Evolutionary conservation across 2,329 filamentous ascomycete species (phyloP).

Genomic region (Paradendryphiella salina): DNA sequence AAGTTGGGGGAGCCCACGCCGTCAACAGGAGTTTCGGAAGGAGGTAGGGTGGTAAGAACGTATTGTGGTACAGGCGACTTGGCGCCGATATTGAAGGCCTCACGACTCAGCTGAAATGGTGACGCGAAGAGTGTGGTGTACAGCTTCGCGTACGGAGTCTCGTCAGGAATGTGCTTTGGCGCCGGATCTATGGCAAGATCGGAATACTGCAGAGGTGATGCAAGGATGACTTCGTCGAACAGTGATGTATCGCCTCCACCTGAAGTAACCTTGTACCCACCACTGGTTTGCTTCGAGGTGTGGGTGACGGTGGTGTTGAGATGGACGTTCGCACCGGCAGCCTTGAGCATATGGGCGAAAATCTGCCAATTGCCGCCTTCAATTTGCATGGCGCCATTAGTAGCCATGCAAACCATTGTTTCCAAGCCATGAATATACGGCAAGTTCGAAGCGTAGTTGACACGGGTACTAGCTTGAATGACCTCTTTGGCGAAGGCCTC

Average conservation of each 20-base stretch:
- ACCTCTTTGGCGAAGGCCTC: constrained; percentile 74
- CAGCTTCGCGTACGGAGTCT: constrained; percentile 81
- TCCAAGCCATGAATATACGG: constrained; percentile 85
- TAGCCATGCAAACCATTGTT: constrained; percentile 89
- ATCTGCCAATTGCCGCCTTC: constrained; percentile 92
- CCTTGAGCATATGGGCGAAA: constrained; percentile 77
- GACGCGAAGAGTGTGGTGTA: constrained; percentile 90
- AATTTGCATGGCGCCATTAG: constrained; percentile 78
- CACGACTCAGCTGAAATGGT: constrained; percentile 68
- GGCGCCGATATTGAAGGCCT: constrained; percentile 69
- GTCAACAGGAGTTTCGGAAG: constrained; percentile 56
- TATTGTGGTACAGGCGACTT: constrained; percentile 67
- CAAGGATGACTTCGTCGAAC: constrained; percentile 82
- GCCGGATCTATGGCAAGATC: constrained; percentile 60
- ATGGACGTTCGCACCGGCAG: constrained; percentile 62
- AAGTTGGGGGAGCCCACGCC: constrained; percentile 71
- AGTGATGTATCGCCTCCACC: constrained; percentile 15
- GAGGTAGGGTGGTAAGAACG: constrained; percentile 79
- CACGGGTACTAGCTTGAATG: constrained; percentile 83
- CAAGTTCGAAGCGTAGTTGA: constrained; percentile 93
- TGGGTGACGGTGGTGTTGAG: constrained; percentile 69
- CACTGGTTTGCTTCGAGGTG: constrained; percentile 52
- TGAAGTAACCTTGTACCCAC: constrained; percentile 52
- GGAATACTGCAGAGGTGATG: constrained; percentile 80
- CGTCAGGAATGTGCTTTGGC: constrained; percentile 62